Conservation (phyloP, 2,329 filamentous ascomycete species). For the Boeremia lycopersici region DNA sequence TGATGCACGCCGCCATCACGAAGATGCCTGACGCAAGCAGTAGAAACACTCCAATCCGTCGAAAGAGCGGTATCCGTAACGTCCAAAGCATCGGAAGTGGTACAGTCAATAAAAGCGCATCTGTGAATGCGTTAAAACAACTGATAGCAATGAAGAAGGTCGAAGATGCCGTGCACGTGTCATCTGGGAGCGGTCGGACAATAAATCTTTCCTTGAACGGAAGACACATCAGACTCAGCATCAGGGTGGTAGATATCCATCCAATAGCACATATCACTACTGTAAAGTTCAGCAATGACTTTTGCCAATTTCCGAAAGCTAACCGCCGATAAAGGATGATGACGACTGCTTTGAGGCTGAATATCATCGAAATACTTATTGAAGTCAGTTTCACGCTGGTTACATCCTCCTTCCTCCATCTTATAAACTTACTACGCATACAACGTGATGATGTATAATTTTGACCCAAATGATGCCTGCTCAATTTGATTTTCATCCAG, state of each 20-base stretch:
- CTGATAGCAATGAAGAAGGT: slow-evolving; percentile 15
- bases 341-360: slow-evolving; percentile 20
- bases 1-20: slow-evolving; percentile 18
- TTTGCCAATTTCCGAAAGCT: slow-evolving; percentile 13
- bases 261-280: slow-evolving; percentile 7
- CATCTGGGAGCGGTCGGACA: slow-evolving; percentile 7
- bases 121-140: slow-evolving; percentile 13
- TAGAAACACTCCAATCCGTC: slow-evolving; percentile 9
- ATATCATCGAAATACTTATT: slow-evolving; percentile 8
- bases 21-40: slow-evolving; percentile 17
- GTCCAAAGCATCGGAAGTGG: slow-evolving; percentile 18
- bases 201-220: slow-evolving; percentile 5
- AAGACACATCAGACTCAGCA: slow-evolving; percentile 16
- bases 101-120: slow-evolving; percentile 11
- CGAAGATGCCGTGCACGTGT: slow-evolving; percentile 11
- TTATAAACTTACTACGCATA: slow-evolving; percentile 17
- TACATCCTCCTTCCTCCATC: background rate
- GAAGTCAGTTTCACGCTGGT: background rate
- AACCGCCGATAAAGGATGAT: slow-evolving; percentile 13
- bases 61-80: slow-evolving; percentile 7
- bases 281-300: slow-evolving; percentile 13
- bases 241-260: slow-evolving; percentile 11
- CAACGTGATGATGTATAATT: slow-evolving; percentile 16
- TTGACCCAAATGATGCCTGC: slow-evolving; percentile 4
- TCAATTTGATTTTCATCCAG: slow-evolving; percentile 8